Percentiles rank a stretch among this genome's conserved stretches.
Evolutionary conservation across 108 stramenopile species (phyloP).

Genomic region (Cylindrotheca fusiformis): DNA sequence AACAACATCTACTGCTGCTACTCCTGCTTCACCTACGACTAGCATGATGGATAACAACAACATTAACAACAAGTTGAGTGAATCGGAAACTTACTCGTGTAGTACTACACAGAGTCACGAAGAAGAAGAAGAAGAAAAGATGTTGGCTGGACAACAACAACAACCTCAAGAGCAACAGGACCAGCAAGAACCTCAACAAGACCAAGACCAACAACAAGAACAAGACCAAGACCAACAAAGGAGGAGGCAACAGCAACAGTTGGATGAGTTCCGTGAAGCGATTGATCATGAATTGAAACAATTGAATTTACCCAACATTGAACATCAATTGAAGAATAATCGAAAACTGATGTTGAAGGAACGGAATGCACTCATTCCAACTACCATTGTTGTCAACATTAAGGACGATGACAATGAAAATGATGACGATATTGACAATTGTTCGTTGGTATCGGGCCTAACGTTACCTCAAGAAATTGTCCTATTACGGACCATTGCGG

Average conservation of each 20-base stretch:
- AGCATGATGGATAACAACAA: too few relatives aligned
- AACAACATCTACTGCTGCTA: too few relatives aligned
- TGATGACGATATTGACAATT: background rate
- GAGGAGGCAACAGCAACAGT: background rate
- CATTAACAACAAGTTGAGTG: too few relatives aligned
- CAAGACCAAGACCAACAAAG: too few relatives aligned
- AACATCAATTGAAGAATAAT: background rate
- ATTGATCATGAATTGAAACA: background rate
- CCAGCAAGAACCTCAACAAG: too few relatives aligned
- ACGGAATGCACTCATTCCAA: background rate
- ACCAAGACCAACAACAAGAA: too few relatives aligned
- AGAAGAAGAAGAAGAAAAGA: too few relatives aligned
- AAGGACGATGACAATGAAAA: background rate
- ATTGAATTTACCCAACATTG: background rate
- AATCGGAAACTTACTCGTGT: too few relatives aligned
- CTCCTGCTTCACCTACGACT: too few relatives aligned
- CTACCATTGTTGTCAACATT: background rate
- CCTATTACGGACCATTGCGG: background rate
- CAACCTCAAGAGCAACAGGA: too few relatives aligned
- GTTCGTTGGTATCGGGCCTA: background rate
- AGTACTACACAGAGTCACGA: too few relatives aligned
- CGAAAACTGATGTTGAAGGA: background rate
- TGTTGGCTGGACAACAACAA: too few relatives aligned
- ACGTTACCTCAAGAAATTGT: background rate
- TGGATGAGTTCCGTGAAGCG: background rate